These are phyloP conservation scores for Poronia punctata DNA, from an alignment of 495 filamentous ascomycete species.

Conservation along the genomic window DNA sequence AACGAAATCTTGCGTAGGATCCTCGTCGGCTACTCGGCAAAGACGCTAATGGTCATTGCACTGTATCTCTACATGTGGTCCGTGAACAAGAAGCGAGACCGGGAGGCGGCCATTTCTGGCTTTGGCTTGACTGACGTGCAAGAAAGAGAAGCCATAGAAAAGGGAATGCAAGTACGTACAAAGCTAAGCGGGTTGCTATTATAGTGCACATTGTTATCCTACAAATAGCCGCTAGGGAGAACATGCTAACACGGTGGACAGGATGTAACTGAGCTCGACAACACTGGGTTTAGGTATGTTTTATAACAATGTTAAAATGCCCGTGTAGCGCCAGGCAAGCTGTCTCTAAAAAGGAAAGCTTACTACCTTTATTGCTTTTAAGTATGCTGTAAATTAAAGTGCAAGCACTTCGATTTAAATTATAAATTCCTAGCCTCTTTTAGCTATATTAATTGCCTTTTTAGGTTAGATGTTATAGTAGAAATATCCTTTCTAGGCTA, in stretches of 20 bases:
- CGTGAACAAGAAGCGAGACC: slow-evolving; percentile 47
- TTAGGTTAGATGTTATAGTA: too few relatives aligned
- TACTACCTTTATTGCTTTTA: too few relatives aligned
- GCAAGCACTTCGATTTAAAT: too few relatives aligned
- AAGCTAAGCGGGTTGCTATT: neutral
- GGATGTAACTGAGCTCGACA: slow-evolving; percentile 51
- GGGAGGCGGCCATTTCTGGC: slow-evolving; percentile 29
- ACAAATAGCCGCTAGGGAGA: too few relatives aligned
- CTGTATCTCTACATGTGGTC: slow-evolving; percentile 48
- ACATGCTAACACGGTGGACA: neutral
- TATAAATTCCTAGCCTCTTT: too few relatives aligned
- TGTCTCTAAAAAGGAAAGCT: too few relatives aligned
- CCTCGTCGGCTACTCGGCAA: slow-evolving; percentile 46
- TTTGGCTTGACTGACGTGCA: slow-evolving; percentile 23
- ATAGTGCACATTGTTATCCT: too few relatives aligned
- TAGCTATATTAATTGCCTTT: too few relatives aligned
- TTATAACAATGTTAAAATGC: slow-evolving; percentile 27
- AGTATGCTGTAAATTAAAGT: too few relatives aligned
- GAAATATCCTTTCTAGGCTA: too few relatives aligned
- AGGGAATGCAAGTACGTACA: slow-evolving; percentile 38
- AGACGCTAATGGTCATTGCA: slow-evolving; percentile 38
- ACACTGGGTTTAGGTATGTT: slow-evolving; percentile 48
- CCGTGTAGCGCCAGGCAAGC: too few relatives aligned
- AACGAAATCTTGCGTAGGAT: slow-evolving; percentile 29
- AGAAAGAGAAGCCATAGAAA: slow-evolving; percentile 43